phyloP scores from a whole-genome alignment of 805 yeast species.

The Saccharomycopsis selenospora region DNA sequence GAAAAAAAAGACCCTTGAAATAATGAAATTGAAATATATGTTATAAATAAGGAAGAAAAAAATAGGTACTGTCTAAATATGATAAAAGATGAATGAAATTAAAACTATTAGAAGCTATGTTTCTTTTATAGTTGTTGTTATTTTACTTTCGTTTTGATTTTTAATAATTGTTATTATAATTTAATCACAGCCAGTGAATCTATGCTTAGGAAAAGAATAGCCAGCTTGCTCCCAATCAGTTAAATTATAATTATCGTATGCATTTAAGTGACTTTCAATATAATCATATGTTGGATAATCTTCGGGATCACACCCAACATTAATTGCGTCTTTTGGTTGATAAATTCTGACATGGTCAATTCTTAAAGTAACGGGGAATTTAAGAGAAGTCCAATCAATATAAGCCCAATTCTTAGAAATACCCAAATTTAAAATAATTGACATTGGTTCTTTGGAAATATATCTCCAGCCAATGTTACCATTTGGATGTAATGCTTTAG shows the following conservation, averaged over 20 bases:
- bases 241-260: conserved; percentile 60
- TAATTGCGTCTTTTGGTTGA: conserved; percentile 62
- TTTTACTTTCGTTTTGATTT: too few species aligned
- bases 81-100: too few species aligned
- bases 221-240: conserved; percentile 78
- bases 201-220: conserved; percentile 58
- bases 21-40: too few species aligned
- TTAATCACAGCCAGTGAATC: conserved; percentile 41
- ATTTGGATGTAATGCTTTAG: conserved; percentile 76
- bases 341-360: conserved; percentile 88
- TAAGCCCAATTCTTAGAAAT: conserved; percentile 89
- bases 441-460: conserved; percentile 88
- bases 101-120: too few species aligned
- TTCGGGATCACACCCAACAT: conserved; percentile 77
- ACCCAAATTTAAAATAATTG: conserved; percentile 81
- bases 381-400: conserved; percentile 78
- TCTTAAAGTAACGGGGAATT: conserved; percentile 70
- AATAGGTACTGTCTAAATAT: too few species aligned
- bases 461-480: conserved; percentile 85
- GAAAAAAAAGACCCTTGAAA: too few species aligned
- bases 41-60: too few species aligned
- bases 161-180: too few species aligned
- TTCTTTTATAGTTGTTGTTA: too few species aligned
- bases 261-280: conserved; percentile 60
- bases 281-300: conserved; percentile 83